A percentile compares a stretch with the other conserved stretches of the same genome.
Conservation (phyloP, 1,139 yeast species). For the Zygoascus meyerae region DNA sequence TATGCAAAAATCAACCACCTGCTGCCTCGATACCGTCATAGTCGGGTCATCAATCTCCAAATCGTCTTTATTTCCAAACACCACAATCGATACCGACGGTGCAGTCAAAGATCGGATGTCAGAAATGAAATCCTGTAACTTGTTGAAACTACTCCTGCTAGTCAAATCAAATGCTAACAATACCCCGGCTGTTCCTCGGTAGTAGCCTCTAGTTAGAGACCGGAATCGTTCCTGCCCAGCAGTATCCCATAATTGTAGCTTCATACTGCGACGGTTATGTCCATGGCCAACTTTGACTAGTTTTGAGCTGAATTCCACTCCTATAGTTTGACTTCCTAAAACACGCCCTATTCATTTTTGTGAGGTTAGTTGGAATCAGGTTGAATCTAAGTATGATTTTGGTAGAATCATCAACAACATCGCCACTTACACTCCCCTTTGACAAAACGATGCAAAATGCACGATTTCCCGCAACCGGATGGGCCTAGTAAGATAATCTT, state of each 20-base stretch:
- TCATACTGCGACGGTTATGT: constrained; percentile 30
- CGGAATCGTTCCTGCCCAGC: constrained; percentile 78
- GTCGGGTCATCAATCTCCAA: constrained; percentile 26
- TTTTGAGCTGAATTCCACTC: constrained; percentile 47
- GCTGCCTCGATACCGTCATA: constrained; percentile 31
- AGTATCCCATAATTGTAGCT: constrained; percentile 60
- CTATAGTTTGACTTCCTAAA: constrained; percentile 41
- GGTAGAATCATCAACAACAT: neutral
- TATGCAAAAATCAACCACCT: constrained; percentile 33
- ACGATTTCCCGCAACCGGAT: constrained; percentile 43
- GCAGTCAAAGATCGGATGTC: constrained; percentile 46
- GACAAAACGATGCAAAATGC: constrained; percentile 40
- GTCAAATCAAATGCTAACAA: constrained; percentile 69
- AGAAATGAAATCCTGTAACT: constrained; percentile 41
- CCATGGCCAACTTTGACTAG: constrained; percentile 37
- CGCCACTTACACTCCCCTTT: constrained; percentile 35
- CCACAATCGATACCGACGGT: constrained; percentile 38
- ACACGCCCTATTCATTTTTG: constrained; percentile 25
- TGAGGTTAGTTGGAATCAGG: neutral
- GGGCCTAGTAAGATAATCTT: constrained; percentile 43
- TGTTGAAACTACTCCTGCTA: constrained; percentile 46
- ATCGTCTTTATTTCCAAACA: constrained; percentile 43
- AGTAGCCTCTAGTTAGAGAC: constrained; percentile 68
- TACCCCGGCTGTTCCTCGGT: constrained; percentile 78
- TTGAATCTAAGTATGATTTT: neutral